A percentile compares a stretch with the other conserved stretches of the same genome.
Evolutionary conservation across 805 yeast genomes (phyloP).

Genomic region (Candida parachauliodes): DNA sequence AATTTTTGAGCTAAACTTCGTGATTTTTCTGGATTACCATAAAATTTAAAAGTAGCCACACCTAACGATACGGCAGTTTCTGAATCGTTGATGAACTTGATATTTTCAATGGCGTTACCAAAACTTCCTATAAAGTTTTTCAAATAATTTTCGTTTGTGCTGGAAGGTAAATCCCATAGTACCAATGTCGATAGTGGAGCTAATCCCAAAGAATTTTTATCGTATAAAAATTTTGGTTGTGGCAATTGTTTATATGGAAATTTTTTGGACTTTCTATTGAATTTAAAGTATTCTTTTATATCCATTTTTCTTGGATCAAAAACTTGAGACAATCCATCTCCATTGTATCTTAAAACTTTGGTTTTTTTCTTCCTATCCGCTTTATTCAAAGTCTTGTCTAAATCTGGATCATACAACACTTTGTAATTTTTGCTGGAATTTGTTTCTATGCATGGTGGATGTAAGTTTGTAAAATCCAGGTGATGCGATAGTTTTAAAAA

Average conservation of each 20-base stretch:
- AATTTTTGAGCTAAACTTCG: conserved; percentile 32
- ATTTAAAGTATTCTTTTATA: conserved; percentile 29
- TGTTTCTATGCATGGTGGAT: conserved; percentile 10
- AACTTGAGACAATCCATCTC: conserved; percentile 18
- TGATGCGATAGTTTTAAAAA: conserved; percentile 31
- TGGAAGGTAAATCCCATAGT: conserved; percentile 60
- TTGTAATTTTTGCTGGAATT: conserved; percentile 32
- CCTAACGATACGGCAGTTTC: conserved; percentile 77
- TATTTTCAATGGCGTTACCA: conserved; percentile 58
- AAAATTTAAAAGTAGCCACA: conserved; percentile 59
- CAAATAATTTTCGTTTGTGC: conserved; percentile 44
- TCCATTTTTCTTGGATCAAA: conserved; percentile 42
- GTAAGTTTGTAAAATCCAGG: conserved; percentile 13
- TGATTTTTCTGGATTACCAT: conserved; percentile 49
- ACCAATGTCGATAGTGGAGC: conserved; percentile 70
- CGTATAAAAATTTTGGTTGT: conserved; percentile 48
- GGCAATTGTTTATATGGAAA: conserved; percentile 42
- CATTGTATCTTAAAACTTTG: conserved; percentile 40
- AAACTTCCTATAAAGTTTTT: conserved; percentile 53
- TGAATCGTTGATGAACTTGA: conserved; percentile 64
- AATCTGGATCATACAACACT: conserved; percentile 49
- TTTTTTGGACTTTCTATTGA: conserved; percentile 36
- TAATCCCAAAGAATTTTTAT: conserved; percentile 70
- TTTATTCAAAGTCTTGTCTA: conserved; percentile 31
- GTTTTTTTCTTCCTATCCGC: conserved; percentile 26